Percentiles rank a stretch among this genome's conserved stretches.
phyloP scores from a whole-genome alignment of 176 grass and related monocot species.

The Triticum urartu region DNA sequence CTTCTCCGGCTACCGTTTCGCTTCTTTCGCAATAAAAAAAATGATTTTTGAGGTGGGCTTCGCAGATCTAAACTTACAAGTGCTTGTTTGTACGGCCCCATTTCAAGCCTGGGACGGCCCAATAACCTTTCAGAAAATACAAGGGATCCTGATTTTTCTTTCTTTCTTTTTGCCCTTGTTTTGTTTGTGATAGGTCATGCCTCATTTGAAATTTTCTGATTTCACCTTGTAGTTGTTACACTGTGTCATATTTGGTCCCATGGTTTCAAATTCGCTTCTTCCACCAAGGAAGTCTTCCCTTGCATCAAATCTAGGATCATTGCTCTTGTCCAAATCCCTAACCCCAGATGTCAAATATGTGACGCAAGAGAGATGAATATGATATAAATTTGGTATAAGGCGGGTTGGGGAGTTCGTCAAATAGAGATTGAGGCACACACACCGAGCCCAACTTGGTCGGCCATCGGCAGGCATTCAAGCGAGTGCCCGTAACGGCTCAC shows the following conservation, averaged over 20 bases:
- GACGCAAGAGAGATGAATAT: background rate
- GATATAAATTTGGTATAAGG: background rate
- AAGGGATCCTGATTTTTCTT: background rate
- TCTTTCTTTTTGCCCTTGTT: background rate
- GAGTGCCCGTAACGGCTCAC: accelerated
- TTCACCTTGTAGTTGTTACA: background rate
- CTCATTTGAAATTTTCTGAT: too few relatives aligned
- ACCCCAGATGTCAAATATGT: too few relatives aligned
- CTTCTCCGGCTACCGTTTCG: too few relatives aligned
- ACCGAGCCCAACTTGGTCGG: too few relatives aligned
- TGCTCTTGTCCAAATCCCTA: background rate
- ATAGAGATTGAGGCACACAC: too few relatives aligned
- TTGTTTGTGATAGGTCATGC: too few relatives aligned
- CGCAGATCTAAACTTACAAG: background rate
- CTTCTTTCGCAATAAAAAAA: background rate
- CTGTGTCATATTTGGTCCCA: background rate
- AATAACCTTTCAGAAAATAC: background rate
- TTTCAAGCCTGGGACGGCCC: too few relatives aligned
- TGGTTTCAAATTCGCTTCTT: background rate
- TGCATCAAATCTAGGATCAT: background rate
- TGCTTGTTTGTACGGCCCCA: background rate
- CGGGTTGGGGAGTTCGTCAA: background rate
- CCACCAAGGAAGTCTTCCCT: background rate
- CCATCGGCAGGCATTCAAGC: too few relatives aligned
- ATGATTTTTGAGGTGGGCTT: too few relatives aligned